Evolutionary conservation across 1,284 basidiomycete species (phyloP).

Genomic region (Leccinum huronense): DNA sequence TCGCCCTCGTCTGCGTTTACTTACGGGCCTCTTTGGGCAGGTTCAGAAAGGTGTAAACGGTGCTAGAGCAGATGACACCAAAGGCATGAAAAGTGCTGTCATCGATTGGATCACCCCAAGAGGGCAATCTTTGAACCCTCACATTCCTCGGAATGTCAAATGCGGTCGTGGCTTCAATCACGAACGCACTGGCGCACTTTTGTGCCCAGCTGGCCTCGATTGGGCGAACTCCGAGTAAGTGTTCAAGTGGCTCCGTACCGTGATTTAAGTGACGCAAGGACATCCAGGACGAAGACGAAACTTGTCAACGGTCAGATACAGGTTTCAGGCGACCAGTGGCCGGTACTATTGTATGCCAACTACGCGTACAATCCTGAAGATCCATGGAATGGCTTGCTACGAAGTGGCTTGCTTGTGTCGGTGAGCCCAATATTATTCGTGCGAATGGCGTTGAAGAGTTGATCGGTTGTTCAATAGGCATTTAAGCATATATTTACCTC

Average conservation of each 20-base stretch:
- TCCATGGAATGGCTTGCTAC: slow-evolving; percentile 4
- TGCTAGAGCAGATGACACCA: no score
- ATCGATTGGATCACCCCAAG: no score
- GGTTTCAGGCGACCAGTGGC: neutral
- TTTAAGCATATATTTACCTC: slow-evolving; percentile 9
- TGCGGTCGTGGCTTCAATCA: no score
- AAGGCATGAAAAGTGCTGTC: no score
- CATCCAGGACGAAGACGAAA: neutral
- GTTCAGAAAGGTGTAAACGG: neutral
- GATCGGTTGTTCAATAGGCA: slow-evolving; percentile 2
- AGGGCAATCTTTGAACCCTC: no score
- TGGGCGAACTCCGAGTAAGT: no score
- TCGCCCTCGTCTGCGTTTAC: no score
- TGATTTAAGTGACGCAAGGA: neutral
- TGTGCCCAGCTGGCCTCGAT: no score
- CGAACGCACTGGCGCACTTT: no score
- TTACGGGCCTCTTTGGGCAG: slow-evolving; percentile 3
- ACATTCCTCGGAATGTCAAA: no score
- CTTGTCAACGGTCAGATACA: neutral
- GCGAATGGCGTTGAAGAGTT: neutral
- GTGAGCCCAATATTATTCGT: neutral
- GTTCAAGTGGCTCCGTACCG: neutral
- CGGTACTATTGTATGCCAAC: neutral
- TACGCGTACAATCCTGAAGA: neutral
- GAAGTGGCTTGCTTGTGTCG: slow-evolving; percentile 1